phyloP scores from a whole-genome alignment of 208 protist genomes.

The Willaertia magna region DNA sequence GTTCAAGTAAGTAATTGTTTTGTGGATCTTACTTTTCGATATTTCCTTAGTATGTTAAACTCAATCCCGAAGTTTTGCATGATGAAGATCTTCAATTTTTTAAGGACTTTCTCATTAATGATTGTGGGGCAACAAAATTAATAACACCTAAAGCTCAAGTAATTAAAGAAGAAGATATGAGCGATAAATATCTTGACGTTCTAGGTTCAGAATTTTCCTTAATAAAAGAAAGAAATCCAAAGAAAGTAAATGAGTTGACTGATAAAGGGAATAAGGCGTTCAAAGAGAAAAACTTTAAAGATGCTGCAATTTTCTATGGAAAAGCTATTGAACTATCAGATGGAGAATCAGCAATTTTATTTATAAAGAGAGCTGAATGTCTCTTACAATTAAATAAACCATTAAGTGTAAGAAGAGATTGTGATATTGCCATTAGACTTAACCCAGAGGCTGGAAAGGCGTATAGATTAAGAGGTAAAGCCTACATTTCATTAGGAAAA shows the following conservation, averaged over 20 bases:
- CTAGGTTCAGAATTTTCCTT: background rate
- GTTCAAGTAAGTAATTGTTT: too few relatives aligned
- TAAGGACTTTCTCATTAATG: background rate
- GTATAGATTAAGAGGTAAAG: background rate
- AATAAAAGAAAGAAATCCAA: background rate
- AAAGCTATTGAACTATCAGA: background rate
- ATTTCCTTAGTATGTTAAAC: background rate
- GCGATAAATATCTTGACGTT: background rate
- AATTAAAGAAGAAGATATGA: too few relatives aligned
- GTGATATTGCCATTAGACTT: background rate
- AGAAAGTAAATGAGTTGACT: background rate
- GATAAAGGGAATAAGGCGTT: background rate
- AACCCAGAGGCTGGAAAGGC: constrained; percentile 7
- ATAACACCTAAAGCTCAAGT: background rate
- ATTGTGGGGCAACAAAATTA: background rate
- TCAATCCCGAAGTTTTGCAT: background rate
- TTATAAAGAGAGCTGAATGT: constrained; percentile 7
- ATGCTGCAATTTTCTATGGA: background rate
- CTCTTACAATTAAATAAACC: background rate
- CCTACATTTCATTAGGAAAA: background rate
- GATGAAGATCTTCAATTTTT: background rate
- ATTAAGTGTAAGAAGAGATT: constrained; percentile 2
- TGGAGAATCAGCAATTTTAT: background rate
- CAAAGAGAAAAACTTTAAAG: background rate
- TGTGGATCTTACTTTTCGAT: too few relatives aligned